phyloP scores from a whole-genome alignment of 305 asterid genomes.

The Withania somnifera region DNA sequence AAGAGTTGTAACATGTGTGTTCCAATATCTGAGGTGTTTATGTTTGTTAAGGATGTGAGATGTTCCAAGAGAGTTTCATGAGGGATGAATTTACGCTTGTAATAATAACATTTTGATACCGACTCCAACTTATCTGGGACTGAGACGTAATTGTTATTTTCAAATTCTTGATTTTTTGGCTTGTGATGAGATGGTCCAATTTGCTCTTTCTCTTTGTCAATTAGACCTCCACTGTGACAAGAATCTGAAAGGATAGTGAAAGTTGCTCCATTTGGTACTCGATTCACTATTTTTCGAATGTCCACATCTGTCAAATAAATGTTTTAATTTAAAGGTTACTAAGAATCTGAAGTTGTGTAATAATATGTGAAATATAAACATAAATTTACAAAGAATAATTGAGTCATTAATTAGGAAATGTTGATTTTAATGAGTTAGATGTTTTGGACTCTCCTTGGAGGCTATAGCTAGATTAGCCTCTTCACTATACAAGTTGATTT shows the following conservation, averaged over 20 bases:
- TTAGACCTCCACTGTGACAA: slow-evolving; percentile 89
- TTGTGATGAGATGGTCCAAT: slow-evolving; percentile 36
- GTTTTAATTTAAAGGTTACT: neutral
- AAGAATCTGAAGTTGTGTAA: neutral
- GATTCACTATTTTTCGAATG: slow-evolving; percentile 63
- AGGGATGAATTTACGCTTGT: slow-evolving; percentile 43
- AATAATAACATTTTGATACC: neutral
- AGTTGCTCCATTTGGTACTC: slow-evolving; percentile 55
- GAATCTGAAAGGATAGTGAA: slow-evolving; percentile 86
- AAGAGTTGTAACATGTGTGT: slow-evolving; percentile 51
- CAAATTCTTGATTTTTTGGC: neutral
- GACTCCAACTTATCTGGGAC: neutral
- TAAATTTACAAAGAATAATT: neutral
- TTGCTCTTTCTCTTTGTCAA: slow-evolving; percentile 85
- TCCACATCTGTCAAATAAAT: slow-evolving; percentile 37
- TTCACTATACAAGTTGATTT: neutral
- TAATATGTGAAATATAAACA: neutral
- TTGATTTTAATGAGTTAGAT: neutral
- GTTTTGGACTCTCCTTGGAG: neutral
- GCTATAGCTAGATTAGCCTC: neutral
- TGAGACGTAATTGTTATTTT: neutral
- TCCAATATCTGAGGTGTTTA: slow-evolving; percentile 38
- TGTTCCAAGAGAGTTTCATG: slow-evolving; percentile 33
- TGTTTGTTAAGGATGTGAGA: slow-evolving; percentile 44
- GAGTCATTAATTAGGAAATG: neutral